Conservation (phyloP, 345 rosid species). For the Schrenkiella parvula region DNA sequence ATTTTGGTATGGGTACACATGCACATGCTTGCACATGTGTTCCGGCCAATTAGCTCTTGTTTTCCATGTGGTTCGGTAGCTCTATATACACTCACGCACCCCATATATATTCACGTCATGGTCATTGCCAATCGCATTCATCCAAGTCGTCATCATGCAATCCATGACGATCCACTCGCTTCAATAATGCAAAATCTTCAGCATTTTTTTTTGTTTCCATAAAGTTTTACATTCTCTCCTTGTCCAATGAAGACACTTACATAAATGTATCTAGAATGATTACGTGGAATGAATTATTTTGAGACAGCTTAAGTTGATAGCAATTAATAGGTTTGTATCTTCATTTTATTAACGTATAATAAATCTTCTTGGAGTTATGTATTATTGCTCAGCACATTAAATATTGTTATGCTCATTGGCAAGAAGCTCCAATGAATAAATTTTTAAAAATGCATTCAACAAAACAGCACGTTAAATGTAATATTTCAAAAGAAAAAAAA, state of each 20-base stretch:
- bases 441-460: too few relatives aligned
- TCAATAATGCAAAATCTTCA: slow-evolving; percentile 25
- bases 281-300: not conserved
- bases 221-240: slow-evolving; percentile 9
- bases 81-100: slow-evolving; percentile 21
- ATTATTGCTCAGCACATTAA: too few relatives aligned
- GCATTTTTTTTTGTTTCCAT: not conserved
- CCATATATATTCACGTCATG: slow-evolving; percentile 14
- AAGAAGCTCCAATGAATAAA: too few relatives aligned
- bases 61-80: slow-evolving; percentile 35
- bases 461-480: too few relatives aligned
- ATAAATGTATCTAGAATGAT: not conserved
- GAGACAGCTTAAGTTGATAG: not conserved
- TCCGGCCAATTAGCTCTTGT: slow-evolving; percentile 32
- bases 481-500: too few relatives aligned
- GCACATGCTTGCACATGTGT: slow-evolving; percentile 39
- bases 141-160: slow-evolving; percentile 15
- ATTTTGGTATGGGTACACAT: slow-evolving; percentile 29
- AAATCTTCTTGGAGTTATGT: too few relatives aligned
- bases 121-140: slow-evolving; percentile 23
- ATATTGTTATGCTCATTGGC: too few relatives aligned
- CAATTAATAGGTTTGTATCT: not conserved
- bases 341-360: too few relatives aligned
- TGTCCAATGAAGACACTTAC: slow-evolving; percentile 7
- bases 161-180: slow-evolving; percentile 7